Base-by-base conservation (phyloP, 805 yeast genomes). In the Hanseniaspora guilliermondii region DNA sequence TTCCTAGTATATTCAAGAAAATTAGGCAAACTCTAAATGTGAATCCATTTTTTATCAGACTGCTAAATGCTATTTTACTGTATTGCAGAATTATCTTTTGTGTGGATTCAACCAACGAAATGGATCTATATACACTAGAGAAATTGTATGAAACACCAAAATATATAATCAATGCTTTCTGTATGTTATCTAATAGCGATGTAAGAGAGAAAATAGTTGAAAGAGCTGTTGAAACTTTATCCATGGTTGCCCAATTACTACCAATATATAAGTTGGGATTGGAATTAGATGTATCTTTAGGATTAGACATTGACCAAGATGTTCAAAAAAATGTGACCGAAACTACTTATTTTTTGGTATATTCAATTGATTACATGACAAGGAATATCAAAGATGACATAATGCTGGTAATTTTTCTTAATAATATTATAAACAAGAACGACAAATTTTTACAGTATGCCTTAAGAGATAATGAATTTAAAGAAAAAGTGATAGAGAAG, bases 371-470 rank as follows among this genome's bases (percentile, higher is more conserved):
- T 6, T 14, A 33, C 4, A 6, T 19, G 12, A 35, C 17, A 3
- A 17, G 14, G 4, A n/a, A 22, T 3, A 35, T 25, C 3, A 12
- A 2, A 3, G 42, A 45, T 25, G 38, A 44, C 24, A 19, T 42
- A n/a, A 27, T 53, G 17, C 33, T 49, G 37, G 12, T 42, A 11
- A 6, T 54, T 6, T 54, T 37, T 17, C 37, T 54, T 11, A 48
- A 32, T 27, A 54, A 54, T 24, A 30, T 54, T 25, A 14, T 37
- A 7, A 27, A 17, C 25, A 54, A 54, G 32, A 54, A 54, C 11
- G 53, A 54, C 25, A 45, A 30, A 30, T 54, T 54, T 37, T 25
- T 54, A 12, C 53, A 54, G 33, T 54, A 54, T 24, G 45, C 53
- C 1, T 48, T 54, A 14, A 48, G 48, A 37, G 45, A 39, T 19